Base-by-base conservation (phyloP, 805 yeast species). In the Metschnikowia koreensis region DNA sequence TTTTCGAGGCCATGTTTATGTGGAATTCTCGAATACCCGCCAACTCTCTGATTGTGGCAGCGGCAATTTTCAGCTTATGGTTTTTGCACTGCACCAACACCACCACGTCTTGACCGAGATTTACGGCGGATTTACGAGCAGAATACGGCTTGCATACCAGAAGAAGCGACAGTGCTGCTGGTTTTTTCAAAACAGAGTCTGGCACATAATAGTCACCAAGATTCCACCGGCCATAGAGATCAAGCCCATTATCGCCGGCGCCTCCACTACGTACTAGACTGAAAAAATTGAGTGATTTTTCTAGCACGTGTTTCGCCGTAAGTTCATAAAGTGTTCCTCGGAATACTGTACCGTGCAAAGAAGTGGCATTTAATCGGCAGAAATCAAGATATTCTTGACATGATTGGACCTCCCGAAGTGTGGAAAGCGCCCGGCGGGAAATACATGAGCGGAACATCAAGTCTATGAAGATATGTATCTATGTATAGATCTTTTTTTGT, bases 61-160 rank as follows among this genome's bases (percentile, higher is more conserved):
- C 80, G 49, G 71, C 73, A 34, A 81, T 69, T 47, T 75, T 72
- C 3, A 66, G 63, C 28, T 65, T 64, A 58, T 75, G 72, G 60
- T 81, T 76, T 55, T 82, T 82, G 62, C 87, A 82, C 60, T 83
- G 87, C 6, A 81, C 82, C 52, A 80, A 67, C 1, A 80, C 64
- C 44, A 67, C 67, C 7, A 78, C 69, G 41, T 71, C 73, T 13
- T 63, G 50, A 16, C 50, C 48, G 27, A 71, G 55, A 15, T 52
- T 52, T 10, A 50, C 29, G 10, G 52, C 49, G 12, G 26, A 28
- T 29, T 36, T 44, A 17, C 47, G 43, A 7, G 40, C 8, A 7
- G 40, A 17, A 13, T 6, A 33, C 12, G 52, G 48, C 27, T 55
- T 46, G 27, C 48, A 41, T 15, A 50, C 33, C 54, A 46, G 55